Evolutionary conservation across 805 yeast species (phyloP).

Genomic region (Komagataella pseudopastoris): DNA sequence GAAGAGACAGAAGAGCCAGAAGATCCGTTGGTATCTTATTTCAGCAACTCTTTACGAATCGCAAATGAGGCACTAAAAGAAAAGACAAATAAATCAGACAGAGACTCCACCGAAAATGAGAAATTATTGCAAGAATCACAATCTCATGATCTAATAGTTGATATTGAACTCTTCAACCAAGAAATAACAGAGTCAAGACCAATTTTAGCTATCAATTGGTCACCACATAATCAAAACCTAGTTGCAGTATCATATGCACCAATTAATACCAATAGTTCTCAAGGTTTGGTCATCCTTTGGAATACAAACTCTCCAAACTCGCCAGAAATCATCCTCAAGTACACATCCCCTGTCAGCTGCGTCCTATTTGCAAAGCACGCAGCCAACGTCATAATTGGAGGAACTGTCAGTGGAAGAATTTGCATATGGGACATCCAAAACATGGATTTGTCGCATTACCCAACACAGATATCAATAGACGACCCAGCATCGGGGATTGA

Average conservation of each 20-base stretch:
- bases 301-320: conserved; percentile 10
- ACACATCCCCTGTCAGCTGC: conserved; percentile 23
- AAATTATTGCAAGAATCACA: neutral
- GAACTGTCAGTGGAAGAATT: conserved; percentile 34
- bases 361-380: conserved; percentile 26
- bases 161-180: conserved; percentile 1
- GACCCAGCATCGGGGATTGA: conserved; percentile 10
- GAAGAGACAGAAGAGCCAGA: neutral
- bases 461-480: neutral
- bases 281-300: conserved; percentile 14
- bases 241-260: conserved; percentile 12
- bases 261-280: neutral
- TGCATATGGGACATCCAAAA: conserved; percentile 31
- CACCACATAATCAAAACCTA: conserved; percentile 15
- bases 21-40: conserved; percentile 2
- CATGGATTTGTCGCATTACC: neutral
- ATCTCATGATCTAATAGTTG: neutral
- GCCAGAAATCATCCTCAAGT: conserved; percentile 23
- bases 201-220: conserved; percentile 15
- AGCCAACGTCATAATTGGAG: conserved; percentile 29
- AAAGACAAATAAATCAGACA: conserved; percentile 12
- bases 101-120: conserved; percentile 2
- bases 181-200: conserved; percentile 5
- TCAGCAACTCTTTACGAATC: conserved; percentile 11
- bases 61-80: conserved; percentile 14